phyloP scores from a whole-genome alignment of 768 basidiomycete species.

The Candolleomyces eurysporus region DNA sequence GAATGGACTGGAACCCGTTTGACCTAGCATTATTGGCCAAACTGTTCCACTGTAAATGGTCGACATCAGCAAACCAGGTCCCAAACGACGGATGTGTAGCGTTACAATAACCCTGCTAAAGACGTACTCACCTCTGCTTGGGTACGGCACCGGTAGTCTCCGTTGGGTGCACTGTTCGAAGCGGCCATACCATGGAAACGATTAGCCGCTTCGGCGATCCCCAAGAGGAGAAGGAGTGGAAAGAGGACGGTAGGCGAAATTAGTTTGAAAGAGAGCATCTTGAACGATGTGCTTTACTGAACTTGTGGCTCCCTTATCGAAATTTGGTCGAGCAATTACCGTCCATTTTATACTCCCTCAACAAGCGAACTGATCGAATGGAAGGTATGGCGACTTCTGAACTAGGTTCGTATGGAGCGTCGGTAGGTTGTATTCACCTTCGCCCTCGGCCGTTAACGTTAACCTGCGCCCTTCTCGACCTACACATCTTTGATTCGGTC shows the following conservation, averaged over 20 bases:
- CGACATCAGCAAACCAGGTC: not conserved
- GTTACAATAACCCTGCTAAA: too few relatives aligned
- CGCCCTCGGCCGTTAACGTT: too few relatives aligned
- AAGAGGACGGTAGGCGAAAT: not conserved
- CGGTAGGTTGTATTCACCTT: too few relatives aligned
- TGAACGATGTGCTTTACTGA: not conserved
- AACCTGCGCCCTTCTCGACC: too few relatives aligned
- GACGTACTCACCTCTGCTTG: not conserved
- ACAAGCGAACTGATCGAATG: too few relatives aligned
- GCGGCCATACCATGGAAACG: constrained; percentile 2
- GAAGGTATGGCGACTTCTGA: too few relatives aligned
- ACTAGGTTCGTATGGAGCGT: too few relatives aligned
- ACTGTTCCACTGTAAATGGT: constrained; percentile 28
- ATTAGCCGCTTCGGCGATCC: not conserved
- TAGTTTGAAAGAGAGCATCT: not conserved
- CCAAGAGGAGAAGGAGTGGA: not conserved
- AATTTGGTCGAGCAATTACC: too few relatives aligned
- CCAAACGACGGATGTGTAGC: too few relatives aligned
- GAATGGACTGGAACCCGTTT: constrained; percentile 32
- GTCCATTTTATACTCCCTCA: too few relatives aligned
- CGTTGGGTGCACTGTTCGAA: constrained; percentile 1
- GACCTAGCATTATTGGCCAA: constrained; percentile 28
- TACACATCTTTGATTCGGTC: too few relatives aligned
- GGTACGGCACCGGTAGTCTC: not conserved
- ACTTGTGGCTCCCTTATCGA: too few relatives aligned